These are phyloP conservation scores for Chalciporus pseudorubinellus DNA, from an alignment of 768 basidiomycete species.

Conservation along the genomic window DNA sequence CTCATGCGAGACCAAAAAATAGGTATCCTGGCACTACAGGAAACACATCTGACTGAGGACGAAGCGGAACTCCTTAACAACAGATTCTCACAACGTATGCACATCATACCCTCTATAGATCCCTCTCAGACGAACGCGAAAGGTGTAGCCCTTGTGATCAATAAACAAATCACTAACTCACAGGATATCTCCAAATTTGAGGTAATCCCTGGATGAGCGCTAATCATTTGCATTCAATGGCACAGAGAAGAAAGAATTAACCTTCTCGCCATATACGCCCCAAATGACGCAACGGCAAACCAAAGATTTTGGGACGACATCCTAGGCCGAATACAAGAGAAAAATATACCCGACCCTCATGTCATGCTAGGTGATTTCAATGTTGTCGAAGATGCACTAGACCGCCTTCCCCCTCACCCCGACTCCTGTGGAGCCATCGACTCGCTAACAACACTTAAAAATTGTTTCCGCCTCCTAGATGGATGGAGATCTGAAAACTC, in stretches of 20 bases:
- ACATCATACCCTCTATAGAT: too few relatives aligned
- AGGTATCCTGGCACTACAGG: conserved; percentile 19
- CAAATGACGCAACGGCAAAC: conserved; percentile 29
- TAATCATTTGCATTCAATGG: conserved; percentile 17
- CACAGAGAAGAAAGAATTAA: conserved; percentile 14
- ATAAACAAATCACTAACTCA: conserved; percentile 19
- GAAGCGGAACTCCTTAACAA: background rate
- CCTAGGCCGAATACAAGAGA: too few relatives aligned
- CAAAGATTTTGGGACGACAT: conserved; percentile 25
- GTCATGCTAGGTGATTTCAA: too few relatives aligned
- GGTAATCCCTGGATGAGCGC: conserved; percentile 30
- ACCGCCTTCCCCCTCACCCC: too few relatives aligned
- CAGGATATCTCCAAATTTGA: conserved; percentile 4
- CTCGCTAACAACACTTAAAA: too few relatives aligned
- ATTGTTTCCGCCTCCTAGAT: too few relatives aligned
- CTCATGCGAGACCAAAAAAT: conserved; percentile 14
- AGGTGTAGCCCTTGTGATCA: conserved; percentile 35
- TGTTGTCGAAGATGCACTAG: too few relatives aligned
- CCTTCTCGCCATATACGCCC: conserved; percentile 36
- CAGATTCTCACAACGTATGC: too few relatives aligned
- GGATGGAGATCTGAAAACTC: too few relatives aligned
- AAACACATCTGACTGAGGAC: conserved; percentile 20
- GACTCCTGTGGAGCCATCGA: too few relatives aligned
- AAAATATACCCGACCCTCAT: too few relatives aligned
- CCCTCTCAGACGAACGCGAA: background rate